phyloP scores from a whole-genome alignment of 495 filamentous ascomycete genomes.

The Penicillium arizonense region DNA sequence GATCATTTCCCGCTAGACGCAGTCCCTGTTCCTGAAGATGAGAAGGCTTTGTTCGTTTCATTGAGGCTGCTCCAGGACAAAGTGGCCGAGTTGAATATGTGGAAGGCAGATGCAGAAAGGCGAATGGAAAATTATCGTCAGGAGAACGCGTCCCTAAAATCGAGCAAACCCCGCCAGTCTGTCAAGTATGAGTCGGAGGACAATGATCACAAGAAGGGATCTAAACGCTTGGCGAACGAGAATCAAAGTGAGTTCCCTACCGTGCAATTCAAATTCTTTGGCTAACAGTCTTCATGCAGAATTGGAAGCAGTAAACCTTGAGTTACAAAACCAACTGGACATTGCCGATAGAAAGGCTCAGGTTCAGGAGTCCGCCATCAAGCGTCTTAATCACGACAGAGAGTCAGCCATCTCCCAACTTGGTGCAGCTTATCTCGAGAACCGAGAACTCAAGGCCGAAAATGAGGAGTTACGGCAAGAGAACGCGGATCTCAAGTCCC shows the following conservation, averaged over 20 bases:
- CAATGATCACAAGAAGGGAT: constrained; percentile 31
- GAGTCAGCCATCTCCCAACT: constrained; percentile 65
- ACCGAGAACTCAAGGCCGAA: constrained; percentile 61
- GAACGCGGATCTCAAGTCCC: constrained; percentile 46
- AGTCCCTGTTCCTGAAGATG: constrained; percentile 65
- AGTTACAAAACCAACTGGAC: constrained; percentile 57
- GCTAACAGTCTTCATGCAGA: constrained; percentile 34
- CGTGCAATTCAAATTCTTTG: background rate
- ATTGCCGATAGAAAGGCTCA: constrained; percentile 56
- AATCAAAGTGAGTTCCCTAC: constrained; percentile 50
- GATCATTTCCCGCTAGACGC: constrained; percentile 56
- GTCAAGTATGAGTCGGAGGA: constrained; percentile 43
- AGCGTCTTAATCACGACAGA: constrained; percentile 60
- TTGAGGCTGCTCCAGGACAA: constrained; percentile 66
- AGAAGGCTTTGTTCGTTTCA: constrained; percentile 67
- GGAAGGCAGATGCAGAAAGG: constrained; percentile 57
- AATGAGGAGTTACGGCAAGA: constrained; percentile 50
- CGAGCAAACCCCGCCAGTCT: constrained; percentile 43
- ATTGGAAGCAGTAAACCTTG: constrained; percentile 57
- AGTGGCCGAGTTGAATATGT: constrained; percentile 58
- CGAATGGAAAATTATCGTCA: constrained; percentile 53
- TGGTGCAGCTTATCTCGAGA: constrained; percentile 59
- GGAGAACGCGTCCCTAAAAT: constrained; percentile 55
- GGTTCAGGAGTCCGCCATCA: constrained; percentile 57
- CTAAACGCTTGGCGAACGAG: constrained; percentile 44